Evolutionary conservation across 305 asterid species (phyloP).

Genomic region (Fraxinus ornus): DNA sequence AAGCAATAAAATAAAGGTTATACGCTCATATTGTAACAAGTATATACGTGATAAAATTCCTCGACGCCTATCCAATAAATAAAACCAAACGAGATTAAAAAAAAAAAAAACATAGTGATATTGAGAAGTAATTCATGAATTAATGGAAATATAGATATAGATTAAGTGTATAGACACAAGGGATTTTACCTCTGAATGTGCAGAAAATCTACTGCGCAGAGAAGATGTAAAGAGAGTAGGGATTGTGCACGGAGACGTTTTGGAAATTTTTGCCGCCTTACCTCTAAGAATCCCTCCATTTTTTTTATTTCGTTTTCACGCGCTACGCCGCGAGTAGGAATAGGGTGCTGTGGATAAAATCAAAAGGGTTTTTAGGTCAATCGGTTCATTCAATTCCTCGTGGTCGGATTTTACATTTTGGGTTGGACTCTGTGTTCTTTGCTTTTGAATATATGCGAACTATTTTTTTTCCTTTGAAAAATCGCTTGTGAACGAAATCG

Average conservation of each 20-base stretch:
- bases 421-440: neutral
- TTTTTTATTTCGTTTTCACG: conserved; percentile 25
- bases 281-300: conserved; percentile 48
- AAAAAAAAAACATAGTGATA: neutral
- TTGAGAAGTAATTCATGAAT: neutral
- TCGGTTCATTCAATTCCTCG: neutral
- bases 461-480: too few relatives aligned
- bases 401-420: neutral
- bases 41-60: neutral
- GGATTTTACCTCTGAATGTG: conserved; percentile 4
- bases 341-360: neutral
- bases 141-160: neutral
- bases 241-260: neutral
- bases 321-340: conserved; percentile 7
- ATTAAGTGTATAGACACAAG: neutral
- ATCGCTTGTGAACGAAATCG: too few relatives aligned
- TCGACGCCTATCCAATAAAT: neutral
- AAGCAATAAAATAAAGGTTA: neutral
- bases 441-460: neutral
- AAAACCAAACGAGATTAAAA: neutral
- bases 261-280: conserved; percentile 47
- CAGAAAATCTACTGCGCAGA: neutral
- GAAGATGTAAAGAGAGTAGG: conserved; percentile 6
- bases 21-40: neutral
- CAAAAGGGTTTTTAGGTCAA: neutral